phyloP scores from a whole-genome alignment of 2,329 filamentous ascomycete genomes.

The Ceratocystis harringtonii region DNA sequence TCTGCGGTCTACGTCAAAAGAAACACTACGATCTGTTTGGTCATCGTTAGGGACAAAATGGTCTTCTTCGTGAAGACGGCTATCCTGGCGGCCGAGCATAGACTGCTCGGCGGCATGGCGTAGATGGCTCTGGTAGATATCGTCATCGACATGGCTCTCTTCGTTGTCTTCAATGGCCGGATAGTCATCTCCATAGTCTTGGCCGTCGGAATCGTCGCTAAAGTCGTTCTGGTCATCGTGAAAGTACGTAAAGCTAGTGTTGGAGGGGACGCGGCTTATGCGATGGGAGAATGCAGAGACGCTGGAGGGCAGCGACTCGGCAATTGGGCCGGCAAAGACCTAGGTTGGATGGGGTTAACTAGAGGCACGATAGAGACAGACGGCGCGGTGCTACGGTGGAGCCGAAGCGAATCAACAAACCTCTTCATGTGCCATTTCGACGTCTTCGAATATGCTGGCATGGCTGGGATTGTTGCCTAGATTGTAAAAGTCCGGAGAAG shows the following conservation, averaged over 20 bases:
- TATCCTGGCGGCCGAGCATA: constrained; percentile 22
- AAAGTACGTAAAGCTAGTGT: constrained; percentile 79
- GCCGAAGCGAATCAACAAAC: constrained; percentile 29
- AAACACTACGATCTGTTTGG: constrained; percentile 14
- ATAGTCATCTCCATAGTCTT: constrained; percentile 19
- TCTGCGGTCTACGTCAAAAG: constrained; percentile 29
- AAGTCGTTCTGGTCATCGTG: constrained; percentile 49
- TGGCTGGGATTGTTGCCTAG: constrained; percentile 47
- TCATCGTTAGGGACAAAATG: constrained; percentile 7
- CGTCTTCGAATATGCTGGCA: constrained; percentile 75
- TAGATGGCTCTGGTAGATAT: not conserved
- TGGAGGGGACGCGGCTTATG: constrained; percentile 65
- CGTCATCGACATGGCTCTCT: constrained; percentile 18
- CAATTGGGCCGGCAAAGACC: constrained; percentile 82
- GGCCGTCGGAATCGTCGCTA: constrained; percentile 25
- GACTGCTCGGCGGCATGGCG: not conserved
- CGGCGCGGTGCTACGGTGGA: too few species aligned
- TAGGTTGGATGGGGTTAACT: constrained; percentile 20
- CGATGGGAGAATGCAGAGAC: constrained; percentile 83
- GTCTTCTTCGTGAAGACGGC: constrained; percentile 26
- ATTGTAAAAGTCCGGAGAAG: constrained; percentile 5
- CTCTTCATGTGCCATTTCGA: constrained; percentile 98
- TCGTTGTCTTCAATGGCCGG: constrained; percentile 25
- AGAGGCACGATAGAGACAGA: not conserved
- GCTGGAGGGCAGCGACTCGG: constrained; percentile 90